phyloP scores from a whole-genome alignment of 148 eudicot species.

The Vaccinium corymbosum region DNA sequence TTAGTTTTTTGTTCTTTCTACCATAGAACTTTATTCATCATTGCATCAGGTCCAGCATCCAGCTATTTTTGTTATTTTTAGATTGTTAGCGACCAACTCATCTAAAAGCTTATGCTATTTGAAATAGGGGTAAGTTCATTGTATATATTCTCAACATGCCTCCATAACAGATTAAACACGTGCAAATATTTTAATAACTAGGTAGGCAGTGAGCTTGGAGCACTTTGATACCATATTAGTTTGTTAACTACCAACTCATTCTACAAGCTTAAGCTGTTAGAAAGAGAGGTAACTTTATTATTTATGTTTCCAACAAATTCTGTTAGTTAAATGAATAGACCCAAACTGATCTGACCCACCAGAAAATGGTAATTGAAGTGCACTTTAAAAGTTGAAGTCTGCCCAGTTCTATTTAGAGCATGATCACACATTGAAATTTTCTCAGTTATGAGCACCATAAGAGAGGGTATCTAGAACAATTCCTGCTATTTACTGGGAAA shows the following conservation, averaged over 20 bases:
- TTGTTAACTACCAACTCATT: too few relatives aligned
- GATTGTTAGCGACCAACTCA: too few relatives aligned
- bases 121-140: too few relatives aligned
- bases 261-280: too few relatives aligned
- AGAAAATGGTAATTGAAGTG: conserved; percentile 3
- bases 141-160: too few relatives aligned
- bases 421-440: background rate
- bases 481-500: background rate
- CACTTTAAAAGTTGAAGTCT: background rate
- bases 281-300: too few relatives aligned
- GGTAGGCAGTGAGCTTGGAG: too few relatives aligned
- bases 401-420: background rate
- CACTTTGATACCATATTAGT: too few relatives aligned
- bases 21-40: background rate
- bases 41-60: background rate
- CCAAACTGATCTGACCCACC: background rate
- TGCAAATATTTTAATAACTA: too few relatives aligned
- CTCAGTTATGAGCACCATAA: background rate
- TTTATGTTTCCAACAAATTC: too few relatives aligned
- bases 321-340: background rate
- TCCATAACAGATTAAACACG: too few relatives aligned
- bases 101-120: too few relatives aligned
- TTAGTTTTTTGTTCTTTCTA: background rate
- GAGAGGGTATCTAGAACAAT: background rate
- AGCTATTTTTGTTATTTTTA: background rate